Percentiles rank a stretch among this genome's conserved stretches.
Conservation (phyloP, 2,329 filamentous ascomycete genomes). For the Claviceps fusiformis region DNA sequence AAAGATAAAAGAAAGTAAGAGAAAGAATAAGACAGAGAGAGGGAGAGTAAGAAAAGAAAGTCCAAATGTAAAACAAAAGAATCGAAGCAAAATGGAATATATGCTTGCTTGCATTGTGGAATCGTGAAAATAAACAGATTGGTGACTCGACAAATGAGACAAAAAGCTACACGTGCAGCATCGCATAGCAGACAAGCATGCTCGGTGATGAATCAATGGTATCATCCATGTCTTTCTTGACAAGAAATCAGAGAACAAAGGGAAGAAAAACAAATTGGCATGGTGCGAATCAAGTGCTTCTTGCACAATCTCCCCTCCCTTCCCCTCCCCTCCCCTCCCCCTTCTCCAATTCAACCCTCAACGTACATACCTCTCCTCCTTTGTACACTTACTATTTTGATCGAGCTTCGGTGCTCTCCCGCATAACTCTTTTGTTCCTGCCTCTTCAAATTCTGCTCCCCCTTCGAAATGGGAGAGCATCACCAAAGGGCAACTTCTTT, state of each 20-base stretch:
- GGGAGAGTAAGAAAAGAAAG: neutral
- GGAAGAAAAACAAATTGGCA: neutral
- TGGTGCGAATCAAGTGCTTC: neutral
- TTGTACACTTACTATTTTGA: neutral
- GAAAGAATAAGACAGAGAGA: neutral
- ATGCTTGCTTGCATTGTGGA: neutral
- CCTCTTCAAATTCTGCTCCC: neutral
- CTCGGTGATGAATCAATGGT: slow-evolving; percentile 27
- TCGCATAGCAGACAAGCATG: slow-evolving; percentile 15
- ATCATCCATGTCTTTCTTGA: slow-evolving; percentile 26
- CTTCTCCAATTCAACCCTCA: neutral
- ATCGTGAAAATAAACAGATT: slow-evolving; percentile 4
- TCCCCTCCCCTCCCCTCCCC: no score
- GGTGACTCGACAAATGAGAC: slow-evolving; percentile 10
- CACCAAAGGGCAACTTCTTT: neutral
- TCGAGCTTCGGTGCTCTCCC: neutral
- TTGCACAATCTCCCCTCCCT: neutral
- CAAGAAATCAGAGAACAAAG: slow-evolving; percentile 13
- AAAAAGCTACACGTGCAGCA: slow-evolving; percentile 9
- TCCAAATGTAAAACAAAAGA: neutral
- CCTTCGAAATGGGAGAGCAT: neutral
- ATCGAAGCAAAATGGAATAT: neutral
- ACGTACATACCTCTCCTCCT: neutral
- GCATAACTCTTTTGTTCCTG: neutral
- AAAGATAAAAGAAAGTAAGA: neutral